phyloP scores from a whole-genome alignment of 768 basidiomycete species.

The Hygrocybe punicea region DNA sequence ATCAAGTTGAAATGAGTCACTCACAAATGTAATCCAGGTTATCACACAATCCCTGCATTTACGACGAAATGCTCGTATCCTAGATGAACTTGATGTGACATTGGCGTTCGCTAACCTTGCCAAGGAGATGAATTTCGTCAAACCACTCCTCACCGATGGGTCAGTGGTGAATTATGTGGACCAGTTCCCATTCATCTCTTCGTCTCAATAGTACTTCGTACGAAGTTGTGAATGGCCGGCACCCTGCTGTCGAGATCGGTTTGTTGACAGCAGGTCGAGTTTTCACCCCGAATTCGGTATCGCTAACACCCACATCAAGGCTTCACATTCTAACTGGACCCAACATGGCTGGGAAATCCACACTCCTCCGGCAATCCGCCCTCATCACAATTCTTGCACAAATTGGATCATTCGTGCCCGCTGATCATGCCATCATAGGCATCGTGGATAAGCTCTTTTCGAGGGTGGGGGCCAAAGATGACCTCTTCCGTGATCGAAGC shows the following conservation, averaged over 20 bases:
- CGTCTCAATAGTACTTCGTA: constrained; percentile 47
- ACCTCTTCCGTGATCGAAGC: constrained; percentile 87
- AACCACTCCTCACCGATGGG: constrained; percentile 69
- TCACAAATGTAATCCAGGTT: constrained; percentile 45
- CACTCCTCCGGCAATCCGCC: constrained; percentile 86
- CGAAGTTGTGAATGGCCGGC: constrained; percentile 74
- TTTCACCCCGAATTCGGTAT: constrained; percentile 82
- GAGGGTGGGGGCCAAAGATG: constrained; percentile 93
- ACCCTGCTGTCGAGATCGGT: constrained; percentile 91
- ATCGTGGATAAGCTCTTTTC: constrained; percentile 90
- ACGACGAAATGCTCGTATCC: constrained; percentile 69
- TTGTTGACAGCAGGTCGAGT: constrained; percentile 67
- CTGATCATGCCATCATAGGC: constrained; percentile 73
- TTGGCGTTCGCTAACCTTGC: constrained; percentile 81
- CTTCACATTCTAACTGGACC: constrained; percentile 89
- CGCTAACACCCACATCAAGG: constrained; percentile 55
- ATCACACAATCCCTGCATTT: constrained; percentile 52
- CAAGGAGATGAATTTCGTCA: constrained; percentile 68
- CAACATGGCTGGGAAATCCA: constrained; percentile 96
- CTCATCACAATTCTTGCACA: constrained; percentile 89
- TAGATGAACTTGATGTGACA: constrained; percentile 86
- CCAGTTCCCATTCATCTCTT: neutral
- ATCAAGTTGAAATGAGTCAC: constrained; percentile 1
- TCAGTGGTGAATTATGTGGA: constrained; percentile 33
- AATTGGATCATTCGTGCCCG: constrained; percentile 90